These are phyloP conservation scores for Rubia yunnanensis DNA, from an alignment of 257 asterid genomes.

Conservation along the genomic window DNA sequence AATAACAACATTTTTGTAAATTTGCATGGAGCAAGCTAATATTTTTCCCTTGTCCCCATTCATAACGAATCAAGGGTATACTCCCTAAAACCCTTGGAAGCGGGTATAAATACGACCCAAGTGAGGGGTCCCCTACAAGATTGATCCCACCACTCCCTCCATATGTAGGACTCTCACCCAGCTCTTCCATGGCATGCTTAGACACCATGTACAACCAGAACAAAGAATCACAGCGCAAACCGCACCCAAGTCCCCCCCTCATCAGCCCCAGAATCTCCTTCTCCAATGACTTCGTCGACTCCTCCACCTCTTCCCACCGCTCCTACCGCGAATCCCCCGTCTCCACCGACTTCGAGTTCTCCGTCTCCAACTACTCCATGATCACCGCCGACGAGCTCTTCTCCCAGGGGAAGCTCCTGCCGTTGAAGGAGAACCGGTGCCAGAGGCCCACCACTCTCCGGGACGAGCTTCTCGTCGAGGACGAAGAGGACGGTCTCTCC, in stretches of 20 bases:
- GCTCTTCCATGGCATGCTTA: conserved; percentile 48
- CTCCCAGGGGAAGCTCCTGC: conserved; percentile 64
- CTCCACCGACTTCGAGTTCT: conserved; percentile 83
- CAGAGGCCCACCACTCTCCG: conserved; percentile 43
- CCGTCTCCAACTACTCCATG: conserved; percentile 61
- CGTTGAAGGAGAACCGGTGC: conserved; percentile 39
- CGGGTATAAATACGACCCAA: conserved; percentile 43
- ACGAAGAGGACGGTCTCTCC: conserved; percentile 24
- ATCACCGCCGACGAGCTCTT: conserved; percentile 83
- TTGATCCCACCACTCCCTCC: conserved; percentile 12
- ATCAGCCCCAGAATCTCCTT: conserved; percentile 89
- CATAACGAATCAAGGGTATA: background rate
- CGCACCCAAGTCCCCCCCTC: conserved; percentile 25
- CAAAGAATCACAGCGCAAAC: conserved; percentile 2
- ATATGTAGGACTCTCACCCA: conserved; percentile 25
- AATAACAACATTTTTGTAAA: background rate
- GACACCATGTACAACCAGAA: conserved; percentile 73
- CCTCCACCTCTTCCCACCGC: conserved; percentile 18
- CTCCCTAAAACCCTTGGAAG: background rate
- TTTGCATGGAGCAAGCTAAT: background rate
- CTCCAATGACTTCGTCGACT: conserved; percentile 71
- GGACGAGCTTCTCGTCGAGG: conserved; percentile 55
- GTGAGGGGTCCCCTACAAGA: conserved; percentile 15
- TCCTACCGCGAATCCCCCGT: conserved; percentile 67
- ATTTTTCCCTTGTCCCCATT: background rate